phyloP scores from a whole-genome alignment of 129 eudicot genomes.

The Daucus carota region DH1_v3.0 NC_030389.2:45548501-45549000 shows the following conservation, averaged over 20 bases:
- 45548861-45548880: not conserved
- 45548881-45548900: not conserved
- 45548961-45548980: not conserved
- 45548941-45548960: not conserved
- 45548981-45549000: not conserved
- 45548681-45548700: not conserved
- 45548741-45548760: not conserved
- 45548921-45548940: not conserved
- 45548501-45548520: constrained; percentile 4
- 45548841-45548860: not conserved
- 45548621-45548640: constrained; percentile 32
- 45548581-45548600: constrained; percentile 32
- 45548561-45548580: constrained; percentile 71
- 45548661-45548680: not conserved
- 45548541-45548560: constrained; percentile 74
- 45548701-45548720: not conserved
- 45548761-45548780: not conserved
- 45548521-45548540: constrained; percentile 63
- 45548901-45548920: not conserved
- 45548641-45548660: not conserved
- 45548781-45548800: not conserved
- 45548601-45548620: constrained; percentile 59
- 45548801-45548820: not conserved
- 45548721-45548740: not conserved
- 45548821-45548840: not conserved